phyloP scores from a whole-genome alignment of 1,284 basidiomycete genomes.

The Heterobasidion occidentale region DNA sequence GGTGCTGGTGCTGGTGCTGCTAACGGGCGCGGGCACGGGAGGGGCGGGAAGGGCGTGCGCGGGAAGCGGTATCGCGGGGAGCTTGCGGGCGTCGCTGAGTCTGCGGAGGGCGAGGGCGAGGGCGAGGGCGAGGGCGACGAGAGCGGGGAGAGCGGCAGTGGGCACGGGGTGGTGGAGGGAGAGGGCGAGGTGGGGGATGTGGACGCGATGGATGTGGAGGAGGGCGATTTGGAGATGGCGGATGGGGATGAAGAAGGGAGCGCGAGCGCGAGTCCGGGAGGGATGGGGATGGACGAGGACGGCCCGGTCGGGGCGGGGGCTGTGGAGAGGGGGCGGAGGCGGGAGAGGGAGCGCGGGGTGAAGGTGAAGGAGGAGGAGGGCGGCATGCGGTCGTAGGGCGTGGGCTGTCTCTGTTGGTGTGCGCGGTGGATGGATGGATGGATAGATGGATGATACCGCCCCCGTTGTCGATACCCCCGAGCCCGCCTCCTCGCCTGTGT shows the following conservation, averaged over 20 bases:
- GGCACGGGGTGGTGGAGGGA: too few relatives aligned
- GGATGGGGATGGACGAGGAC: conserved; percentile 2
- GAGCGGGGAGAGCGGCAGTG: too few relatives aligned
- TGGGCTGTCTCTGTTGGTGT: background rate
- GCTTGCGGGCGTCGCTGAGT: conserved; percentile 7
- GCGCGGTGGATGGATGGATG: background rate
- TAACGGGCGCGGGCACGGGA: too few relatives aligned
- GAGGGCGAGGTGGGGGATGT: too few relatives aligned
- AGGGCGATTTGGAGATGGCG: conserved; percentile 7
- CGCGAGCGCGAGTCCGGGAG: conserved; percentile 2
- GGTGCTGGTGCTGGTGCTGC: too few relatives aligned
- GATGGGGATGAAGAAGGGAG: conserved; percentile 13
- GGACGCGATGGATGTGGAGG: too few relatives aligned
- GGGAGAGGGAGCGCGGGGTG: conserved; percentile 8
- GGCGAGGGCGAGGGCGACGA: conserved; percentile 12
- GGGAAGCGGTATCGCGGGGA: background rate
- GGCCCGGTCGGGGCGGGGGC: conserved; percentile 5
- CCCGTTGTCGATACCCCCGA: background rate
- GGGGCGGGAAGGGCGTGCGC: too few relatives aligned
- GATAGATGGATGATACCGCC: background rate
- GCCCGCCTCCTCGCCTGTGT: background rate
- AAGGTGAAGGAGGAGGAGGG: background rate
- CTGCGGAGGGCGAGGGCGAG: conserved; percentile 11
- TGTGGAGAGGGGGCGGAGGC: conserved; percentile 20
- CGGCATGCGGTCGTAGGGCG: background rate